phyloP scores from a whole-genome alignment of 1,284 basidiomycete species.

The Sanghuangporus baumii region DNA sequence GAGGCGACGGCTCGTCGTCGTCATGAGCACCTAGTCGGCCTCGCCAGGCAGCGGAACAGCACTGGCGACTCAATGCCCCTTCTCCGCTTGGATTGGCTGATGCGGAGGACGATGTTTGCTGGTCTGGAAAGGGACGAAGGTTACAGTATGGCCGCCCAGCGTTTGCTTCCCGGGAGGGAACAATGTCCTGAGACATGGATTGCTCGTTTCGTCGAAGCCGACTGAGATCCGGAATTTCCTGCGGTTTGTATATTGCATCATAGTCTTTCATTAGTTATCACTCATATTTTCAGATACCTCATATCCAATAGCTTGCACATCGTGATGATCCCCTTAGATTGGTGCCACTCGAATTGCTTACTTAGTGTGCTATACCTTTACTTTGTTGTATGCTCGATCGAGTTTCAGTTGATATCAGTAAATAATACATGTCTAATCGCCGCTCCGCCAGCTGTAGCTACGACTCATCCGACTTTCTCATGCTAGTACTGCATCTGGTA shows the following conservation, averaged over 20 bases:
- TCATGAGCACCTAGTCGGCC: neutral
- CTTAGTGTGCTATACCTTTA: too few relatives aligned
- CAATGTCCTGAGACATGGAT: conserved; percentile 35
- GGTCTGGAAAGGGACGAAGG: conserved; percentile 55
- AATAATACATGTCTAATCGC: too few relatives aligned
- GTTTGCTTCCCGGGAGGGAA: conserved; percentile 39
- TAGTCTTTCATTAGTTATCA: neutral
- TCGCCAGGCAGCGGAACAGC: neutral
- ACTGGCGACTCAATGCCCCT: neutral
- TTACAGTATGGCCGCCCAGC: conserved; percentile 35
- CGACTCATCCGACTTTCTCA: neutral
- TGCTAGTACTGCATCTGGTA: neutral
- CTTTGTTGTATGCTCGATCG: too few relatives aligned
- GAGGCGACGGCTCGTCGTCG: neutral
- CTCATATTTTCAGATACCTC: neutral
- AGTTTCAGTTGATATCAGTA: too few relatives aligned
- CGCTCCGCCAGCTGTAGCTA: neutral
- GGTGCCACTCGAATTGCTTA: too few relatives aligned
- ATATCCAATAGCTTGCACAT: neutral
- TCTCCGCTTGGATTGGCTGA: conserved; percentile 50
- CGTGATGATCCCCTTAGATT: too few relatives aligned
- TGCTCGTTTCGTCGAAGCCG: conserved; percentile 26
- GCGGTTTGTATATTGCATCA: neutral
- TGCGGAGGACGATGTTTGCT: conserved; percentile 46
- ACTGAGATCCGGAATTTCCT: neutral